Evolutionary conservation across 225 moss, liverwort and hornwort genomes (phyloP).

Genomic region (Bryum argenteum): DNA sequence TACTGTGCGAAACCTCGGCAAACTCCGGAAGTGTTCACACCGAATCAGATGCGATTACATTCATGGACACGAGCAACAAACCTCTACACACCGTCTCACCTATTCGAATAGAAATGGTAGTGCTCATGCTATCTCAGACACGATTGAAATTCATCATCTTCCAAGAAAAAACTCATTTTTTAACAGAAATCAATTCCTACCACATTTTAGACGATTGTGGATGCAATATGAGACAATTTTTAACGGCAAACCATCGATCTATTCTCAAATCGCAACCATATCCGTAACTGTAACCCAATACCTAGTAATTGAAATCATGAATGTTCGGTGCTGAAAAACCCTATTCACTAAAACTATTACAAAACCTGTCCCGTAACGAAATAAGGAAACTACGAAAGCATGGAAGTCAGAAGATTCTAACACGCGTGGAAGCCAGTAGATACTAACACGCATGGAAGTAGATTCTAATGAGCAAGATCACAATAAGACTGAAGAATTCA

Average conservation of each 20-base stretch:
- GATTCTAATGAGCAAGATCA: constrained; percentile 16
- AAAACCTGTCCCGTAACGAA: neutral
- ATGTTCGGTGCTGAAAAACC: constrained; percentile 21
- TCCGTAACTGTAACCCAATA: constrained; percentile 10
- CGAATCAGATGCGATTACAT: no score
- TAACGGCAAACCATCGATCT: constrained; percentile 6
- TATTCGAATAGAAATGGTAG: neutral
- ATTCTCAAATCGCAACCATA: neutral
- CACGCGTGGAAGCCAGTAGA: no score
- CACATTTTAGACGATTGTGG: no score
- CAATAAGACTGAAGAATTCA: neutral
- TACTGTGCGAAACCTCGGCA: neutral
- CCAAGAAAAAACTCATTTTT: neutral
- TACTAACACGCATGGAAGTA: neutral
- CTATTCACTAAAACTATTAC: neutral
- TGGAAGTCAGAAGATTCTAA: no score
- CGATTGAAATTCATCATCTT: neutral
- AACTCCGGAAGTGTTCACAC: no score
- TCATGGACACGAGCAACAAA: no score
- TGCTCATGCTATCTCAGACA: neutral
- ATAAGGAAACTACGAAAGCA: neutral
- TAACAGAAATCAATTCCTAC: no score
- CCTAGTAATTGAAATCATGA: constrained; percentile 6
- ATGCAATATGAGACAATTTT: no score
- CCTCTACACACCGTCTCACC: no score